Percentiles rank a stretch among this genome's conserved stretches.
These are phyloP conservation scores for Hymenoscyphus repandus DNA, from an alignment of 2,329 filamentous ascomycete genomes.

Conservation along the genomic window DNA sequence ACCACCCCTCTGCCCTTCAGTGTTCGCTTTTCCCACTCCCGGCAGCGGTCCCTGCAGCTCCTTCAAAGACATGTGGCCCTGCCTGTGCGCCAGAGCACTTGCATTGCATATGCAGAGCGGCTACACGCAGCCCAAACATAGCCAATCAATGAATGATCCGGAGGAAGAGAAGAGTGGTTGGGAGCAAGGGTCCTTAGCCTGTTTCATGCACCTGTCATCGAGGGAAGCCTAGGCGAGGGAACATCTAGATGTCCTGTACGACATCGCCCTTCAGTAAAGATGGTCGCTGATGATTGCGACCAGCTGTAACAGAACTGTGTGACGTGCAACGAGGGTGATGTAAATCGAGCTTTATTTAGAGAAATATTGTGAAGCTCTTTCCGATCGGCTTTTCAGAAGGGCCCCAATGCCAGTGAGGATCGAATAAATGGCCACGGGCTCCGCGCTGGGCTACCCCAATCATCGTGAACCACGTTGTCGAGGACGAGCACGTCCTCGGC, in stretches of 20 bases:
- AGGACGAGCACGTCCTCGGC: conserved; percentile 10
- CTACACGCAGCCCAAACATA: conserved; percentile 26
- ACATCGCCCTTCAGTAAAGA: background rate
- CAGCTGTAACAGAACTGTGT: background rate
- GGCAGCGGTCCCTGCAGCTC: conserved; percentile 30
- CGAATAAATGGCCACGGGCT: conserved; percentile 12
- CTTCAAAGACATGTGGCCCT: conserved; percentile 23
- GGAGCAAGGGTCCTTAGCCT: conserved; percentile 22
- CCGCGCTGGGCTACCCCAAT: conserved; percentile 27
- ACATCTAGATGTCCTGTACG: background rate
- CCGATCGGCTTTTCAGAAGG: conserved; percentile 22
- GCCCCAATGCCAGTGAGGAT: conserved; percentile 18
- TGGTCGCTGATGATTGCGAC: background rate
- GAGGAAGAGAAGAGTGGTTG: conserved; percentile 17
- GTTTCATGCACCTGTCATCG: conserved; percentile 25
- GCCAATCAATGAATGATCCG: conserved; percentile 22
- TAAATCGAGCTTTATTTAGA: conserved; percentile 8
- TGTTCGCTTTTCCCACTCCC: conserved; percentile 23
- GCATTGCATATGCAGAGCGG: conserved; percentile 31
- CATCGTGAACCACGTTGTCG: conserved; percentile 28
- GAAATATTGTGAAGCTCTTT: conserved; percentile 1
- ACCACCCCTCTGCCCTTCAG: conserved; percentile 6
- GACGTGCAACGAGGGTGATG: background rate
- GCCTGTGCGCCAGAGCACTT: conserved; percentile 28
- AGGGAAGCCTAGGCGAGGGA: conserved; percentile 8